phyloP scores from a whole-genome alignment of 768 basidiomycete species.

The Phaeolepiota aurea region DNA sequence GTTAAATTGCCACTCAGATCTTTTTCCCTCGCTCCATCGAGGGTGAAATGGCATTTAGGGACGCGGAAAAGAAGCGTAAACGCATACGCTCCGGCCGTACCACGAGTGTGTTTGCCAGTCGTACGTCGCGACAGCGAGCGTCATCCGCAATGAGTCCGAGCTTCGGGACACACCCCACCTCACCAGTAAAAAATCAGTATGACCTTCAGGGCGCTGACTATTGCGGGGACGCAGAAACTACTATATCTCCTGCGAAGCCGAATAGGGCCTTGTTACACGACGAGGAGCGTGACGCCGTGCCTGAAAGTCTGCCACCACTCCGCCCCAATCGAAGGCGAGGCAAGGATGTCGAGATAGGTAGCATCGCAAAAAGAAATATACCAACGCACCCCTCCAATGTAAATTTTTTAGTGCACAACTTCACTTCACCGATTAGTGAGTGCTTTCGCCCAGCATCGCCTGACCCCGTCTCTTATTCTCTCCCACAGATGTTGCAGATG shows the following conservation, averaged over 20 bases:
- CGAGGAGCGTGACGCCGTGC: constrained; percentile 19
- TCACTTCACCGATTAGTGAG: constrained; percentile 64
- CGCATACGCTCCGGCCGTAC: constrained; percentile 19
- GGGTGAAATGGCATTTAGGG: constrained; percentile 48
- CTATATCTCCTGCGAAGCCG: constrained; percentile 6
- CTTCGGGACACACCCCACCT: constrained; percentile 3
- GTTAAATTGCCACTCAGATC: constrained; percentile 34
- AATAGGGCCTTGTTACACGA: constrained; percentile 13
- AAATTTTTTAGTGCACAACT: constrained; percentile 53
- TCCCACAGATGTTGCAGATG: not conserved
- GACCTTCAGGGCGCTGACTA: not conserved
- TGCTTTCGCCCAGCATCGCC: constrained; percentile 13
- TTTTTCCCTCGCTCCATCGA: constrained; percentile 80
- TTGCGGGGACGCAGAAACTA: not conserved
- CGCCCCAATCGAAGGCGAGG: constrained; percentile 36
- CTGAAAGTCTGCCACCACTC: constrained; percentile 21
- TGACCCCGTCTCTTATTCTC: not conserved
- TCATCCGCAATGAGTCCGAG: constrained; percentile 7
- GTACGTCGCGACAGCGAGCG: constrained; percentile 9
- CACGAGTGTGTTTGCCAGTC: constrained; percentile 13
- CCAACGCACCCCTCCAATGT: constrained; percentile 28
- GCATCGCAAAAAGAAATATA: constrained; percentile 34
- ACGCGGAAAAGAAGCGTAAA: constrained; percentile 33
- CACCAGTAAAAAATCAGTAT: not conserved
- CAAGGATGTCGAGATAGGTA: constrained; percentile 26